Evolutionary conservation across 164 flowering plant species (phyloP).

Genomic region (Vitis riparia): DNA sequence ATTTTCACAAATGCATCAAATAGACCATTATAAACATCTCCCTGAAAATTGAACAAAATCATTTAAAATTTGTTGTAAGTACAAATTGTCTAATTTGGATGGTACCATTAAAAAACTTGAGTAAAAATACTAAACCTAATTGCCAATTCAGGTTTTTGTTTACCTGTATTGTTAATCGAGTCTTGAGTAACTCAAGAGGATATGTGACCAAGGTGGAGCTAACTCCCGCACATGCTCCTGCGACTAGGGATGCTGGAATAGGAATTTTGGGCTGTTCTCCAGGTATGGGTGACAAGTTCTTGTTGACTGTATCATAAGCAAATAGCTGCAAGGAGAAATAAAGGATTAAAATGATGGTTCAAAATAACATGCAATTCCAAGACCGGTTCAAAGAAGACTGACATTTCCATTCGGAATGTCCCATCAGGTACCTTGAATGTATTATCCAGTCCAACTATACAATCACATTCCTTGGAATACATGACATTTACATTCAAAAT

Average conservation of each 20-base stretch:
- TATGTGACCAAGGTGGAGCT: conserved; percentile 85
- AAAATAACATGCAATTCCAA: background rate
- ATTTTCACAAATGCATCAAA: conserved; percentile 86
- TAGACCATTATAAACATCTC: conserved; percentile 69
- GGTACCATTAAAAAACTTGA: too few species aligned
- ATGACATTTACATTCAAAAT: too few species aligned
- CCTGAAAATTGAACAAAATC: conserved; percentile 36
- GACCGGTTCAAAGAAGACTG: background rate
- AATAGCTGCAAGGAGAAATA: conserved; percentile 59
- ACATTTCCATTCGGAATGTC: background rate
- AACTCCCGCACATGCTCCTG: conserved; percentile 97
- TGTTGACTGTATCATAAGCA: conserved; percentile 89
- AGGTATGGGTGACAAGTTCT: conserved; percentile 58
- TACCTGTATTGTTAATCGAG: conserved; percentile 95
- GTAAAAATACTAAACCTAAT: background rate
- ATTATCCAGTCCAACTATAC: background rate
- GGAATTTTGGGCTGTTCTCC: conserved; percentile 72
- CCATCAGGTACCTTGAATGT: background rate
- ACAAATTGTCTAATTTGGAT: too few species aligned
- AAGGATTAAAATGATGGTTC: background rate
- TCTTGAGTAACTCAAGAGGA: conserved; percentile 92
- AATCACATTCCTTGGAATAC: background rate
- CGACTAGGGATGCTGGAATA: conserved; percentile 79
- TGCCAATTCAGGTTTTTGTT: background rate
- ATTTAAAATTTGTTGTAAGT: background rate